phyloP scores from a whole-genome alignment of 306 rosid genomes.

The Nissolia schottii region DNA sequence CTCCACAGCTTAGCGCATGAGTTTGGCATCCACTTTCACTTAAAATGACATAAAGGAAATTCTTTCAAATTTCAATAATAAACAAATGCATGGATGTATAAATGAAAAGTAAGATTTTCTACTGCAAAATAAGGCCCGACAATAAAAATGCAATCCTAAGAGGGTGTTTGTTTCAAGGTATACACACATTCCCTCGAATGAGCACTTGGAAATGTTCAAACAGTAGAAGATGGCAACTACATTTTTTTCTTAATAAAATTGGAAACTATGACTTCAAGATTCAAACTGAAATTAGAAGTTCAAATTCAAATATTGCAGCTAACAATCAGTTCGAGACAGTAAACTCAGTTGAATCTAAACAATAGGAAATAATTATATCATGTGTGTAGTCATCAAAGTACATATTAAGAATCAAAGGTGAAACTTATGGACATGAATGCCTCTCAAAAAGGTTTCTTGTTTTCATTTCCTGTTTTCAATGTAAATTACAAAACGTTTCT shows the following conservation, averaged over 20 bases:
- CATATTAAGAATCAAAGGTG: neutral
- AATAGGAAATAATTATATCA: neutral
- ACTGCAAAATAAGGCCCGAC: conserved; percentile 10
- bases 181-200: neutral
- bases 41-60: neutral
- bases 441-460: too few species aligned
- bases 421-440: too few species aligned
- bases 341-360: conserved; percentile 13
- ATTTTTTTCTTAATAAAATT: too few species aligned
- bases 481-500: too few species aligned
- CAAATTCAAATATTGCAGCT: neutral
- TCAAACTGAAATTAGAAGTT: neutral
- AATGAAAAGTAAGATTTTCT: neutral
- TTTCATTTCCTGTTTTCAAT: too few species aligned
- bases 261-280: too few species aligned
- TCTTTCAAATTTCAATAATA: conserved; percentile 26
- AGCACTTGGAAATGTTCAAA: neutral
- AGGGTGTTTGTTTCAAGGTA: too few species aligned
- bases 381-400: neutral
- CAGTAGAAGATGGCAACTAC: neutral
- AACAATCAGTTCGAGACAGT: conserved; percentile 3
- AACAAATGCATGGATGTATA: neutral
- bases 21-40: conserved; percentile 92
- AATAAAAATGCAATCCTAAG: neutral
- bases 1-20: conserved; percentile 86